These are phyloP conservation scores for Sechiopsis laciniata DNA, from an alignment of 306 rosid species.

Conservation along the genomic window DNA sequence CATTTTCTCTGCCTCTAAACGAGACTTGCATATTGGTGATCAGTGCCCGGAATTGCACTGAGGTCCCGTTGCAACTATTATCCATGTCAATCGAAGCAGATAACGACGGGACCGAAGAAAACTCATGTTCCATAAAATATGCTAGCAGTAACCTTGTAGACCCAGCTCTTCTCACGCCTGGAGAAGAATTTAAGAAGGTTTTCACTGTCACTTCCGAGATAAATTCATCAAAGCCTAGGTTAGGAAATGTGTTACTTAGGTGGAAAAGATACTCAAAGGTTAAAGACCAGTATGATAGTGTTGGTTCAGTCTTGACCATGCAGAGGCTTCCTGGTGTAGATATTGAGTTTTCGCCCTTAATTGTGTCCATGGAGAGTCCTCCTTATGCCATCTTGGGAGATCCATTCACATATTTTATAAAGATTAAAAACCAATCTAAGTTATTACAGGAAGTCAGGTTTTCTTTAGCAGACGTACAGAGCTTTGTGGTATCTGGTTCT, in stretches of 20 bases:
- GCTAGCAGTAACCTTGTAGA: conserved; percentile 41
- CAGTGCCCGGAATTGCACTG: conserved; percentile 63
- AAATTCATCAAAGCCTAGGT: conserved; percentile 45
- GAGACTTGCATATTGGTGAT: conserved; percentile 55
- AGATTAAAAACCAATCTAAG: conserved; percentile 63
- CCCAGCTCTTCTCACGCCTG: conserved; percentile 58
- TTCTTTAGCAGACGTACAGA: conserved; percentile 66
- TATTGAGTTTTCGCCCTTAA: conserved; percentile 61
- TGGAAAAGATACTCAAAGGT: conserved; percentile 70
- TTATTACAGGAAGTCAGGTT: conserved; percentile 78
- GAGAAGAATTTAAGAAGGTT: conserved; percentile 86
- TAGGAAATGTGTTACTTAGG: conserved; percentile 61
- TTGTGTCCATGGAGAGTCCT: conserved; percentile 84
- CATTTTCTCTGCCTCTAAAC: conserved; percentile 53
- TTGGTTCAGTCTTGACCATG: conserved; percentile 49
- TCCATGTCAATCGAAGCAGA: conserved; percentile 58
- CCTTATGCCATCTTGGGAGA: conserved; percentile 77
- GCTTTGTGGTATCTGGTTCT: conserved; percentile 81
- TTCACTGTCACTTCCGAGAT: conserved; percentile 49
- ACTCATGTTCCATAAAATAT: conserved; percentile 46
- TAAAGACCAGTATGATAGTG: conserved; percentile 36
- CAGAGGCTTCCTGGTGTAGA: conserved; percentile 59
- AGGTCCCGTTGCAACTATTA: conserved; percentile 58
- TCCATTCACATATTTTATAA: conserved; percentile 66
- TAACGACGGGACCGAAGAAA: conserved; percentile 43